A percentile compares a stretch with the other conserved stretches of the same genome.
Conservation (phyloP, 225 moss, liverwort and hornwort genomes). For the Climacium dendroides region DNA sequence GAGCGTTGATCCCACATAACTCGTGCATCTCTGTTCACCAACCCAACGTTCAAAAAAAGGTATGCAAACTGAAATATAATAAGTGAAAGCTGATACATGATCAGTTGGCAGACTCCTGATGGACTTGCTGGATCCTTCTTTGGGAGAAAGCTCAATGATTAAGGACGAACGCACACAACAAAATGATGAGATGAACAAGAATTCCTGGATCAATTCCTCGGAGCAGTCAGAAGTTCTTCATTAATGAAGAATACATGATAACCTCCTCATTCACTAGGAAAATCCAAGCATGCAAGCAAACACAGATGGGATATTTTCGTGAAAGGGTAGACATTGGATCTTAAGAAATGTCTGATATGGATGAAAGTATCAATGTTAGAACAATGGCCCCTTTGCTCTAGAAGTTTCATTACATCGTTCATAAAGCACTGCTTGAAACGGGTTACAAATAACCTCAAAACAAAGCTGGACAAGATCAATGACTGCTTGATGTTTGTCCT, state of each 20-base stretch:
- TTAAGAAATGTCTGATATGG: not conserved
- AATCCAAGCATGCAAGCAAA: not conserved
- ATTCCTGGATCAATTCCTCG: not conserved
- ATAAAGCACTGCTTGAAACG: not conserved
- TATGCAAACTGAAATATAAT: constrained; percentile 15
- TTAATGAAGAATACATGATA: not conserved
- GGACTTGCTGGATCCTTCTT: not conserved
- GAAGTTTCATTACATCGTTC: not conserved
- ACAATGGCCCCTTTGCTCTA: not conserved
- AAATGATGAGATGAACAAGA: not conserved
- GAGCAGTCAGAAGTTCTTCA: not conserved
- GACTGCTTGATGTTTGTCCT: not conserved
- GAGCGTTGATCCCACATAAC: constrained; percentile 99
- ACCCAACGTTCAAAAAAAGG: constrained; percentile 26
- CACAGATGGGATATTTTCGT: not conserved
- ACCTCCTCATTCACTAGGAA: not conserved
- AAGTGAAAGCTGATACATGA: constrained; percentile 8
- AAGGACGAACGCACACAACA: not conserved
- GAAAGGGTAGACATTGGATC: not conserved
- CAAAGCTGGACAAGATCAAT: not conserved
- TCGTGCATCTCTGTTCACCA: constrained; percentile 80
- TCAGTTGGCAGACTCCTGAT: not conserved
- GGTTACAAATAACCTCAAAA: not conserved
- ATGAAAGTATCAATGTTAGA: not conserved
- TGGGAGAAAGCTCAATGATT: not conserved